Base-by-base conservation (phyloP, 1,284 basidiomycete genomes). In the Ceratobasidium sp. region DNA sequence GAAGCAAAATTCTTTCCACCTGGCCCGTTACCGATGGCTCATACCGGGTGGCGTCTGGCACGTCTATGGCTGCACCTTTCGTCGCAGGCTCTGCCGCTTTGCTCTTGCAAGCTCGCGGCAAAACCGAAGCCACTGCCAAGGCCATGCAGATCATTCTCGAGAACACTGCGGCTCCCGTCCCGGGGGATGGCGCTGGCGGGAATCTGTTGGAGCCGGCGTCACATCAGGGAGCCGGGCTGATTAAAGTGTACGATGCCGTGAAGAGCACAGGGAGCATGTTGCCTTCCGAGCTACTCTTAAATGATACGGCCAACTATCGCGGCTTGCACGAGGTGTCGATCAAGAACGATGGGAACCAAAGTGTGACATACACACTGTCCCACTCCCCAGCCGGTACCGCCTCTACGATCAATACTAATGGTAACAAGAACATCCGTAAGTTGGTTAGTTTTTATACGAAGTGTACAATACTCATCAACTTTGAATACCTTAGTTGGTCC, bases 51-150 rank as follows among this genome's bases (percentile, higher is more conserved):
- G 77, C 81, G 48, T 88, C 84, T 27, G 88, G 85, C 6, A 74
- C 68, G 29, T 68, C 56, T 13, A 84, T 84, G 83, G 83, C 84
- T 1, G 83, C 84, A 16, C 86, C 86, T 0, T 89, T 88, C 74
- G 83, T 89, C 64, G 88, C 91, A 2, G 91, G 91, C 13, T 85
- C 86, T 49, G 85, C 88, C 16, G 92, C 91, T 0, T 93, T 2
- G 16, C 84, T 91, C 66, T 83, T 92, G 53, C 80, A 85, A 29
- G 86, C 84, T 39, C 87, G 86, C 79, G 87, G 88, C 27, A 85
- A 84, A 74, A 80, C 81, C 19, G 77, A 80, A 13, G 79, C 79
- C 19, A 84, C 85, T 31, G 85, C 83, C 19, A 80, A 77, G 37
- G 78, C 77, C 39, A 85, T 86, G 75, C 83, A 86, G 58, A 82